Percentiles rank a stretch among this genome's conserved stretches.
phyloP scores from a whole-genome alignment of 2,329 filamentous ascomycete genomes.

The Phyllosticta ampelicida region DNA sequence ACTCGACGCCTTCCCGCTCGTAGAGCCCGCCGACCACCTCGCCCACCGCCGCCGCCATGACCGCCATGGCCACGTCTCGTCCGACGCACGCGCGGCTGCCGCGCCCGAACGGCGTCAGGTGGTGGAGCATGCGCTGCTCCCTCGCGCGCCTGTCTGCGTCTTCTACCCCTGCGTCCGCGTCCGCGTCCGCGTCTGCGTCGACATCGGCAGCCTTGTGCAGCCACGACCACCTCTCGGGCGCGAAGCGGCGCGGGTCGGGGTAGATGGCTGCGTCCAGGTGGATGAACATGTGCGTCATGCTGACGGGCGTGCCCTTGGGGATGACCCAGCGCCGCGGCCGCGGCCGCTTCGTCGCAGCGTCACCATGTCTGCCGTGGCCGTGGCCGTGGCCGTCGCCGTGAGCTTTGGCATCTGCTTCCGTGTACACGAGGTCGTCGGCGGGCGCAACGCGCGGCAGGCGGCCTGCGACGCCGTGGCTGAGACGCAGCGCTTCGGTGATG shows the following conservation, averaged over 20 bases:
- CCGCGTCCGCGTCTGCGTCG: too few species aligned
- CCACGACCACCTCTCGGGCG: slow-evolving; percentile 21
- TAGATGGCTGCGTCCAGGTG: slow-evolving; percentile 19
- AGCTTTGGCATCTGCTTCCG: background rate
- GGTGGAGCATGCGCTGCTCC: slow-evolving; percentile 23
- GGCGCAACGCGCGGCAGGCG: slow-evolving; percentile 18
- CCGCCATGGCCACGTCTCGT: background rate
- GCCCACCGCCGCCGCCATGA: background rate
- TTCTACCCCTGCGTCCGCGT: too few species aligned
- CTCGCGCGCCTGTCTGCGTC: too few species aligned
- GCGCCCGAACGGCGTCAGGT: slow-evolving; percentile 22
- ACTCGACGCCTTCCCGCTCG: background rate
- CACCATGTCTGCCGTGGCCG: too few species aligned
- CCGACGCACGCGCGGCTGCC: slow-evolving; percentile 22
- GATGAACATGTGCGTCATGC: slow-evolving; percentile 19
- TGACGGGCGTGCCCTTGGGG: slow-evolving; percentile 19
- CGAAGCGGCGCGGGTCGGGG: slow-evolving; percentile 14
- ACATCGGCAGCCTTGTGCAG: background rate
- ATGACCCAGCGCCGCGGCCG: slow-evolving; percentile 13
- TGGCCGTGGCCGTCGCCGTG: background rate
- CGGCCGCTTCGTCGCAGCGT: too few species aligned
- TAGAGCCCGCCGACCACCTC: background rate
- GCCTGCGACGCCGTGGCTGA: slow-evolving; percentile 20
- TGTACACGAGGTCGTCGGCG: slow-evolving; percentile 6
- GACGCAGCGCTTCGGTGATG: slow-evolving; percentile 23